phyloP scores from a whole-genome alignment of 2,329 filamentous ascomycete species.

The Tetracladium maxilliforme region DNA sequence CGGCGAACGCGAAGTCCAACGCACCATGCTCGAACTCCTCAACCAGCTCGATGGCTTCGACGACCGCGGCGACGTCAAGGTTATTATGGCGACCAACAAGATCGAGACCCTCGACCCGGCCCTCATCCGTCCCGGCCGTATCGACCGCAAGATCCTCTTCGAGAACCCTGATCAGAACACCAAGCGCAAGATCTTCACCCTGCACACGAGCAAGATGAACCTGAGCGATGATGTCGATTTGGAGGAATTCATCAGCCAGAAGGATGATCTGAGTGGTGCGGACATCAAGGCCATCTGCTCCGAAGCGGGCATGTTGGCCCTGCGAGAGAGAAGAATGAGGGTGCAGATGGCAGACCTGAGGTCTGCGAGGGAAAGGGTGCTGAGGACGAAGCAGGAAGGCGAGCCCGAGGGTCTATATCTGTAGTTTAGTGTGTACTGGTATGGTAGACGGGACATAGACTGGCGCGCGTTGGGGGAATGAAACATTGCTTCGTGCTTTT shows the following conservation, averaged over 20 bases:
- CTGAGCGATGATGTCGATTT: conserved; percentile 93
- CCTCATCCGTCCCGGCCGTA: conserved; percentile 90
- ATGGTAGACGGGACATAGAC: too few relatives aligned
- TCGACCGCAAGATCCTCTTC: conserved; percentile 89
- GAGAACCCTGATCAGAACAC: conserved; percentile 69
- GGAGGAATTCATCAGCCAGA: conserved; percentile 96
- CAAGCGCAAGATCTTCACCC: conserved; percentile 91
- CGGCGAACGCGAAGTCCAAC: conserved; percentile 92
- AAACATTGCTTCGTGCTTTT: too few relatives aligned
- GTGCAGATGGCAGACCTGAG: conserved; percentile 99
- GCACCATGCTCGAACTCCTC: conserved; percentile 94
- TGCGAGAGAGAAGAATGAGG: conserved; percentile 90
- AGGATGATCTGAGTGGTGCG: conserved; percentile 91
- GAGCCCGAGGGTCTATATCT: conserved; percentile 97
- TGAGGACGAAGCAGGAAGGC: conserved; percentile 97
- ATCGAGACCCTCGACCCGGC: conserved; percentile 95
- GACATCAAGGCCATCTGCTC: conserved; percentile 99
- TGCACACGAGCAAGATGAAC: conserved; percentile 98
- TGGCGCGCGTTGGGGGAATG: too few relatives aligned
- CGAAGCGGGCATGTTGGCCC: conserved; percentile 84
- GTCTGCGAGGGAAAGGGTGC: conserved; percentile 77
- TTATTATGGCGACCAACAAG: conserved; percentile 99
- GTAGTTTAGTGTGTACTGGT: too few relatives aligned
- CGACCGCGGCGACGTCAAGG: conserved; percentile 96
- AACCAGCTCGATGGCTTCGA: conserved; percentile 99